Evolutionary conservation across 176 grass and related monocot genomes (phyloP).

Genomic region (Bothriochloa decipiens): DNA sequence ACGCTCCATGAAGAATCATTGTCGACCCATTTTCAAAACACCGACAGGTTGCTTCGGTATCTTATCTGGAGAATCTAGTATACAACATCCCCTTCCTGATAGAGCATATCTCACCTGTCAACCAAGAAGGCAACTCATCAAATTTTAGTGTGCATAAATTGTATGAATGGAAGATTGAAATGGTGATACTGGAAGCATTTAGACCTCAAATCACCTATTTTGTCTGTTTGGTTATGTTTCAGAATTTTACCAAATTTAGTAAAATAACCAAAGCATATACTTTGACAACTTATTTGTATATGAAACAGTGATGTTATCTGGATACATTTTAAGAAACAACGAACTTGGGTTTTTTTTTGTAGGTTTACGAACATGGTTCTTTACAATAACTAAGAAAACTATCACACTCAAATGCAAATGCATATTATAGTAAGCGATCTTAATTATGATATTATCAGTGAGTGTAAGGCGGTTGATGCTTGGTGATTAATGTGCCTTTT

Average conservation of each 20-base stretch:
- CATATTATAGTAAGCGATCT: no score
- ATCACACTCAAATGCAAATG: no score
- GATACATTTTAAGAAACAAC: no score
- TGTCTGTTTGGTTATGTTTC: conserved; percentile 8
- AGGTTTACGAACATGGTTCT: no score
- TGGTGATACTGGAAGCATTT: background rate
- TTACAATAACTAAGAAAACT: no score
- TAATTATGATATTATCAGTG: no score
- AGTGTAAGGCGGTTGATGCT: no score
- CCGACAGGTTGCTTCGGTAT: no score
- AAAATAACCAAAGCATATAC: conserved; percentile 31
- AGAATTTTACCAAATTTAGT: conserved; percentile 1
- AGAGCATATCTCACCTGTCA: conserved; percentile 42
- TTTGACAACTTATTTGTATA: conserved; percentile 20
- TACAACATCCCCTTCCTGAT: conserved; percentile 38
- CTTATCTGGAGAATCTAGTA: conserved; percentile 44
- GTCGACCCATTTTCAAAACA: no score
- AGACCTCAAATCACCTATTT: background rate
- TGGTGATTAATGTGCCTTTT: no score
- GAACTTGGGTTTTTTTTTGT: no score
- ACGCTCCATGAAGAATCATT: no score
- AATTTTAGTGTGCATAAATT: background rate
- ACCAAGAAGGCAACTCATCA: conserved; percentile 28
- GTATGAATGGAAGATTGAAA: conserved; percentile 12
- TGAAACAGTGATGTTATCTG: background rate